phyloP scores from a whole-genome alignment of 257 asterid genomes.

The Misopates orontium region DNA sequence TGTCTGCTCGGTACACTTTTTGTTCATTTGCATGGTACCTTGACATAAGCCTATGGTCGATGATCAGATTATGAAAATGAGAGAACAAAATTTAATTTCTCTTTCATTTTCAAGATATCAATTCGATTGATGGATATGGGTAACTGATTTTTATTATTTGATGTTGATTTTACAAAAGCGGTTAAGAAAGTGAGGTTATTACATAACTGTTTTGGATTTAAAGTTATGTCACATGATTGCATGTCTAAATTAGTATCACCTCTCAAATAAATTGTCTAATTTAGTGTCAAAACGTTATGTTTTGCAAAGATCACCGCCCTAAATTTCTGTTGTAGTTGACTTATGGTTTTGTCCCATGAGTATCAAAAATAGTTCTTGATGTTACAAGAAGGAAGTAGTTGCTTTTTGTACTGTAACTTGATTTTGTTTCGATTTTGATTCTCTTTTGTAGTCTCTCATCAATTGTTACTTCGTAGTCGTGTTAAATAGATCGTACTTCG shows the following conservation, averaged over 20 bases:
- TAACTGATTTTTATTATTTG: not conserved
- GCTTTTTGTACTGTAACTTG: too few relatives aligned
- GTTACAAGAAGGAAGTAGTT: not conserved
- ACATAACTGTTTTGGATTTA: not conserved
- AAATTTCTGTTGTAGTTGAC: constrained; percentile 11
- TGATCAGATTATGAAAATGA: constrained; percentile 28
- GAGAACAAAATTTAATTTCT: constrained; percentile 12
- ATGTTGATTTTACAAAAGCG: not conserved
- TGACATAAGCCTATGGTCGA: constrained; percentile 18
- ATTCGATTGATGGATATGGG: not conserved
- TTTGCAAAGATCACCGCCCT: too few relatives aligned
- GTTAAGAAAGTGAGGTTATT: not conserved
- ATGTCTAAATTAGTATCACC: not conserved
- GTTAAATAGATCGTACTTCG: too few relatives aligned
- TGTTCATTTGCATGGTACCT: constrained; percentile 26
- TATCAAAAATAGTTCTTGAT: constrained; percentile 8
- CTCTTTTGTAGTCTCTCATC: too few relatives aligned
- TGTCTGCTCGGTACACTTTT: constrained; percentile 10
- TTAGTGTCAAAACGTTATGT: not conserved
- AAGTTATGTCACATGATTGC: constrained; percentile 5
- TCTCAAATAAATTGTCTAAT: not conserved
- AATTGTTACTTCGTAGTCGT: too few relatives aligned
- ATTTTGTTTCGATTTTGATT: too few relatives aligned
- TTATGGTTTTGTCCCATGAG: constrained; percentile 11
- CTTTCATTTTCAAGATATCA: not conserved